A percentile compares a stretch with the other conserved stretches of the same genome.
Evolutionary conservation across 352 stramenopile genomes (phyloP).

Genomic region (Phytophthora citricola): DNA sequence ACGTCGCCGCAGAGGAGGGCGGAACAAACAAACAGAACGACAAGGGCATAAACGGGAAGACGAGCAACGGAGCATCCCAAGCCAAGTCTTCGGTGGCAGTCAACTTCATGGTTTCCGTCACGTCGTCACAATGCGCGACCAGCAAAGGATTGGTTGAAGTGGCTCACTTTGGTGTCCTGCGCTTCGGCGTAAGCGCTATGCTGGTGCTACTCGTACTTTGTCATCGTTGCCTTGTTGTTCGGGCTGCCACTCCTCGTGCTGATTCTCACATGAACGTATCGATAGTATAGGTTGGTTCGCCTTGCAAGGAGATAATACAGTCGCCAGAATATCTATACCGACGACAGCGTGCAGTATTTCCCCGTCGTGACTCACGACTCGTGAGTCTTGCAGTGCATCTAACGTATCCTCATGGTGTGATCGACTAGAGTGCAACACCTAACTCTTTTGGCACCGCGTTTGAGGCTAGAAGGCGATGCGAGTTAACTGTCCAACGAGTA

Average conservation of each 20-base stretch:
- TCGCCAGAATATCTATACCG: conserved; percentile 37
- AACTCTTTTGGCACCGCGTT: conserved; percentile 10
- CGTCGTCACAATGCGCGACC: conserved; percentile 18
- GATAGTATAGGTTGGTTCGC: conserved; percentile 33
- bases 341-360: conserved; percentile 6
- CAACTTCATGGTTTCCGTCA: conserved; percentile 13
- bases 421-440: conserved; percentile 11
- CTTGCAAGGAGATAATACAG: conserved; percentile 31
- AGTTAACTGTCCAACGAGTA: conserved; percentile 37
- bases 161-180: conserved; percentile 11
- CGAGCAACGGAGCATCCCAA: conserved; percentile 9
- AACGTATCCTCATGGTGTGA: conserved; percentile 24
- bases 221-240: conserved; percentile 2
- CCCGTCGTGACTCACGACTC: background rate
- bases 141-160: conserved; percentile 20
- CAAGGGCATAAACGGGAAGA: conserved; percentile 27
- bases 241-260: background rate
- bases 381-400: background rate
- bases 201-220: conserved; percentile 19
- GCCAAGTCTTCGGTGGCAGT: conserved; percentile 13
- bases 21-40: conserved; percentile 31
- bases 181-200: conserved; percentile 9
- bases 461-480: conserved; percentile 18
- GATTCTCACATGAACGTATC: conserved; percentile 24
- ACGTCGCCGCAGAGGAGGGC: conserved; percentile 27